Base-by-base conservation (phyloP, 495 filamentous ascomycete genomes). In the Pseudoneurospora amorphoporcata region DNA sequence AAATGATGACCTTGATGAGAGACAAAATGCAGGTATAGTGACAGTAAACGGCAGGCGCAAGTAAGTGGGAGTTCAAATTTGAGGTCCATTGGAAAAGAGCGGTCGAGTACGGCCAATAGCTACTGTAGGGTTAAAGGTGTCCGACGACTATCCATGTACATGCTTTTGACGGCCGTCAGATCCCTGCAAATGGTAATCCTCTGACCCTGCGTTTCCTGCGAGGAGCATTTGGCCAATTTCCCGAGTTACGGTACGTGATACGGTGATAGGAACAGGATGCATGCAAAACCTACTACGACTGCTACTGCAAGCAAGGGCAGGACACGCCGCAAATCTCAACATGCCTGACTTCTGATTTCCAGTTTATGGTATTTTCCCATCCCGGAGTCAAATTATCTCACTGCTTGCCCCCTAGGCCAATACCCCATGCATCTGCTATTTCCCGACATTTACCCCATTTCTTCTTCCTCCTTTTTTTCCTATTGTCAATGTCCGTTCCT, bases 1-100 rank as follows among this genome's bases (percentile, higher is more conserved):
- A 2, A 8, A 43, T 43, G 16, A 4, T 41, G 40, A 12, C 12
- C 10, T 6, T 43, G 41, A 6, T 43, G 6, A n/a, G 41, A 43
- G 16, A 7, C 3, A 37, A 37, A 37, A 37, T 45, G 17, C 8
- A n/a, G 6, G 8, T 45, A 17, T 19, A 45, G 17, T 45, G 42
- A 45, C 42, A 45, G n/a, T 5, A 7, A 43, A 43, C 3, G 16
- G 16, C 41, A 43, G 16, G 41, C 7, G 41, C 17, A 8, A 43
- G 1, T 0, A 17, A 43, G 1, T 0, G 7, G 35, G 35, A 5
- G 35, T 5, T n/a, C 6, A n/a, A 0, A n/a, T 2, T n/a, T 4
- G 17, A 43, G 6, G 41, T 43, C 6, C 0, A n/a, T 8, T 0
- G 17, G 41, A 7, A 43, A 43, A n/a, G 17, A 43, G 4, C 1